A percentile compares a stretch with the other conserved stretches of the same genome.
Evolutionary conservation across 495 filamentous ascomycete species (phyloP).

Genomic region (Penicillium waksmanii): DNA sequence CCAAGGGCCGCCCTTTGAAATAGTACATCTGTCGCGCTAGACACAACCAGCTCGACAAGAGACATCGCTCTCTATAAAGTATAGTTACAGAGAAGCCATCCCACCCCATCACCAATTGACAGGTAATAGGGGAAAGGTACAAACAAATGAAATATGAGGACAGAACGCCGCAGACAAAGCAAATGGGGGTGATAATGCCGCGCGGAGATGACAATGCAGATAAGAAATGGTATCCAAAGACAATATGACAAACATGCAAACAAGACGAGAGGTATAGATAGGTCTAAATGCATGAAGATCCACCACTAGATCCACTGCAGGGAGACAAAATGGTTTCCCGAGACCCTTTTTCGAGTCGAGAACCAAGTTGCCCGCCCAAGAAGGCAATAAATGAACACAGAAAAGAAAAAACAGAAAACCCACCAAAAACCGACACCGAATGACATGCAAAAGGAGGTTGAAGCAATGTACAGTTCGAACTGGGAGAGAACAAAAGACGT

Average conservation of each 20-base stretch:
- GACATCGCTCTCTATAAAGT: conserved; percentile 15
- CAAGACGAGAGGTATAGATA: conserved; percentile 10
- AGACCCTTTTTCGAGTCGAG: not conserved
- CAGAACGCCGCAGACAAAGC: conserved; percentile 1
- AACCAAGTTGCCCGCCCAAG: not conserved
- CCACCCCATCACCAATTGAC: conserved; percentile 1
- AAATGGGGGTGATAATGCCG: conserved; percentile 20
- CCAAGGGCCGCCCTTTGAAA: not conserved
- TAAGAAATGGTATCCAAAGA: conserved; percentile 31
- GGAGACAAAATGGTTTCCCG: not conserved
- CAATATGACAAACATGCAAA: conserved; percentile 19
- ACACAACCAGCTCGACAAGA: not conserved
- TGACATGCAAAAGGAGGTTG: conserved; percentile 31
- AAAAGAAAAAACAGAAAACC: conserved; percentile 11
- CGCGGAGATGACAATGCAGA: conserved; percentile 18
- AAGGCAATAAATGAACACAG: conserved; percentile 1
- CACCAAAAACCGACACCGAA: conserved; percentile 24
- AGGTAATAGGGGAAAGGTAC: conserved; percentile 1
- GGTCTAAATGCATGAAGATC: conserved; percentile 14
- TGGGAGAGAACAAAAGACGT: conserved; percentile 18
- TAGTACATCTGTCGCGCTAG: not conserved
- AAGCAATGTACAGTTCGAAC: conserved; percentile 31
- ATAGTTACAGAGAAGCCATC: conserved; percentile 8
- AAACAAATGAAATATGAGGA: conserved; percentile 18
- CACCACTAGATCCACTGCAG: not conserved